Base-by-base conservation (phyloP, 2,329 filamentous ascomycete genomes). In the Neofusicoccum sp. region DNA sequence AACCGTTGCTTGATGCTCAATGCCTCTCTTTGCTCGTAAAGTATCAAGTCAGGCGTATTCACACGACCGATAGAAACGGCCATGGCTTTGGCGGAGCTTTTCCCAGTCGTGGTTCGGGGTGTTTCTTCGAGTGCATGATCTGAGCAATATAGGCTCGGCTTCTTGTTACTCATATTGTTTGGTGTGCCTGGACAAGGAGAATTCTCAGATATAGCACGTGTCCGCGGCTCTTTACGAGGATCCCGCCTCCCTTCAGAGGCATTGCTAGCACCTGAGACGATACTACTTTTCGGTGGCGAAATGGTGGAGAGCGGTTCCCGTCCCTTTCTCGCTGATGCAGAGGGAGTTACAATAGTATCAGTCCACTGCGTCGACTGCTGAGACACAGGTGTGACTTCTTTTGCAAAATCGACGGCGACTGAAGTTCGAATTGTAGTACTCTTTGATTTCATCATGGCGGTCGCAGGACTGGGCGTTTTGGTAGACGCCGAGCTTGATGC, bases 301-400 rank as follows among this genome's bases (percentile, higher is more conserved):
- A 58, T 58, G 24, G 30, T 20, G 6, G 54, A 12, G 6, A 36
- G 40, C 9, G 31, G 41, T 16, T 16, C 30, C 20, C 20, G 40
- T 26, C 3, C 20, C 16, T 6, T 28, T 11, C 16, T 28, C 12
- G 36, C 51, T 56, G 51, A 33, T 16, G 28, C 38, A 31, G 30
- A 12, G 9, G 54, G 20, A 47, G 40, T 58, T 20, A 43, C 41
- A 36, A 36, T 58, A 6, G 41, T 58, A 20, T 47, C 33, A n/a
- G 41, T 58, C 40, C 40, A 58, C 30, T 58, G 54, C 20, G 30
- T 58, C 30, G 54, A 58, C 30, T 14, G 43, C 30, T 47, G 40
- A 36, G 54, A 58, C 54, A 58, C 14, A 14, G 54, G 41, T 16
- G 41, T 36, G 6, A 36, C 54, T 38, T 47, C 54, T n/a, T 58